Evolutionary conservation across 192 early-diverging fungal genomes (phyloP), one percentile per base, ranked within the genome.

Genomic region (Coemansia furcata): DNA sequence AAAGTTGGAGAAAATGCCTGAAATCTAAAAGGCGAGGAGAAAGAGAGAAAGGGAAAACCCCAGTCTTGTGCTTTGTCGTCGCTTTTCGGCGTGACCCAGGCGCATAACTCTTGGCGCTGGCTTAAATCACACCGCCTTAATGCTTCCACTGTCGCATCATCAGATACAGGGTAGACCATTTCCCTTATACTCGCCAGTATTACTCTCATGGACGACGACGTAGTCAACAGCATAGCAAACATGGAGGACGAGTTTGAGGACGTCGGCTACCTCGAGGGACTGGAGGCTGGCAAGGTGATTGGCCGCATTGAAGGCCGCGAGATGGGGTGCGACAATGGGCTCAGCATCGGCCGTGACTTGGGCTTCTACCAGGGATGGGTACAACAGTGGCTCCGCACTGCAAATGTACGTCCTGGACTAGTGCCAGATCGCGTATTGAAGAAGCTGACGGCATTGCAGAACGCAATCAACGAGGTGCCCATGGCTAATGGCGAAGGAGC

Each of bases 361-460:
- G 80, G 80, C 21, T 77, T 77, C 33, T 82, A 82, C 68, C 62
- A 67, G 1, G 80, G 80, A 64, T 82, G 80, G 80, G 76, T 65
- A 19, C 75, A 74, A 38, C 65, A 70, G 36, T 82, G 80, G 80
- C 63, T 82, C 7, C 46, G 39, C 19, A 49, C 62, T 6, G 72
- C 74, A 14, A 43, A 37, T 3, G 50, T 21, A 8, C 76, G 65
- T 33, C 72, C 80, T 4, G 66, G 60, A 12, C 49, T 72, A 15
- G 74, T 82, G 36, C 50, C 71, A 3, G 72, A 66, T 14, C 75
- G 74, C 23, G 68, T 59, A 14, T 44, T 37, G 38, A 77, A 72
- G 42, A 74, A 77, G 67, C 75, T 82, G 59, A 40, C 23, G 33
- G 68, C 76, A 29, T 67, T 81, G 32, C 50, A 67, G 29, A 64